Evolutionary conservation across 768 basidiomycete genomes (phyloP).

Genomic region (Mycena haematopus): DNA sequence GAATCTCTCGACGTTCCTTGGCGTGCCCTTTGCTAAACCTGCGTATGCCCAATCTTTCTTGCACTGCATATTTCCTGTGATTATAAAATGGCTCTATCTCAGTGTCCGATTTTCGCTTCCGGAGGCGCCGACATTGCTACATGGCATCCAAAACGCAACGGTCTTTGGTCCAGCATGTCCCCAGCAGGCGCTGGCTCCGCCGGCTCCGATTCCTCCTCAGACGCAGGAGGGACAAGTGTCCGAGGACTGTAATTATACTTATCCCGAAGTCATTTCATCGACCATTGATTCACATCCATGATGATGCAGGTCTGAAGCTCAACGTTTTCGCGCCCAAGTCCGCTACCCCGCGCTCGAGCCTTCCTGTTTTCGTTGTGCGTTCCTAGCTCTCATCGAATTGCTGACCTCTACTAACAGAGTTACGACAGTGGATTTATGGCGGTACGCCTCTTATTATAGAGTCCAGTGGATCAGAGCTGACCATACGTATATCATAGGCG

Average conservation of each 20-base stretch:
- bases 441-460: not conserved
- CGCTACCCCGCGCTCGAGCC: not conserved
- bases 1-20: slow-evolving; percentile 40
- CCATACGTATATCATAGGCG: too few relatives aligned
- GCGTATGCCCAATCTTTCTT: slow-evolving; percentile 36
- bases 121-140: slow-evolving; percentile 35
- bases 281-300: not conserved
- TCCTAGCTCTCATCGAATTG: not conserved
- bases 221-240: not conserved
- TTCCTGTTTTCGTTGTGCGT: slow-evolving; percentile 24
- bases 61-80: not conserved
- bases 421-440: slow-evolving; percentile 1
- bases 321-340: slow-evolving; percentile 14
- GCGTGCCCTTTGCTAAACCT: slow-evolving; percentile 48
- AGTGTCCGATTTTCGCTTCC: slow-evolving; percentile 46
- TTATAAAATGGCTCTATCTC: slow-evolving; percentile 10
- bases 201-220: not conserved
- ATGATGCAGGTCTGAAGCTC: slow-evolving; percentile 17
- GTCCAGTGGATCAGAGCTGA: not conserved
- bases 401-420: too few relatives aligned
- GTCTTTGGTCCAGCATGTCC: slow-evolving; percentile 43
- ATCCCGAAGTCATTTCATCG: not conserved
- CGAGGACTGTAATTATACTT: slow-evolving; percentile 18
- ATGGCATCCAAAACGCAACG: slow-evolving; percentile 42
- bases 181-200: slow-evolving; percentile 9